phyloP scores from a whole-genome alignment of 2,329 filamentous ascomycete species.

The Podosphaera xanthii region DNA sequence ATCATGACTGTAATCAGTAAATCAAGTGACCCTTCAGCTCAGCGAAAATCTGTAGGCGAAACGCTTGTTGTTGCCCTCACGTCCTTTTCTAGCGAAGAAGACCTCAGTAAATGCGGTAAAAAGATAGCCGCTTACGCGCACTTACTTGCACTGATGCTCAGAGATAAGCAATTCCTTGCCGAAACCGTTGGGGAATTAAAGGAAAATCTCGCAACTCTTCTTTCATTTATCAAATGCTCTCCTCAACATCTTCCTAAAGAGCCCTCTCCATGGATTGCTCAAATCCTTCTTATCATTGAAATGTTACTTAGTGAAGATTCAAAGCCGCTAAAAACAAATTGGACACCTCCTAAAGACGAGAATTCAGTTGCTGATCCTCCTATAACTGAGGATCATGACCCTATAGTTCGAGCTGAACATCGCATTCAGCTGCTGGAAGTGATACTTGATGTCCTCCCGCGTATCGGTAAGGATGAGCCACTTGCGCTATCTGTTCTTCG shows the following conservation, averaged over 20 bases:
- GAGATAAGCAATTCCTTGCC: conserved; percentile 60
- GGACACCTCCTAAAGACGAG: conserved; percentile 34
- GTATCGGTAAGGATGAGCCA: conserved; percentile 67
- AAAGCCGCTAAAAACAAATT: conserved; percentile 51
- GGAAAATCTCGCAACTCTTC: conserved; percentile 51
- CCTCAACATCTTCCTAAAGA: conserved; percentile 47
- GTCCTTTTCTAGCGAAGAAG: conserved; percentile 36
- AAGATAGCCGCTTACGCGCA: conserved; percentile 85
- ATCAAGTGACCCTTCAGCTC: conserved; percentile 33
- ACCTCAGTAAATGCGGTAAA: conserved; percentile 23
- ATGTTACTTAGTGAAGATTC: conserved; percentile 75
- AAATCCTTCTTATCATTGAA: conserved; percentile 75
- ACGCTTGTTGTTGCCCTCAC: conserved; percentile 71
- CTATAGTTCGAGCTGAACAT: conserved; percentile 39
- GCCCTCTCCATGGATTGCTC: conserved; percentile 78
- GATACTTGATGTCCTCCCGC: conserved; percentile 64
- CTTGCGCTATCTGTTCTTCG: conserved; percentile 66
- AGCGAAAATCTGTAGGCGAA: conserved; percentile 49
- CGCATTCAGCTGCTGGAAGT: conserved; percentile 50
- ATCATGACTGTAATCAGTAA: conserved; percentile 47
- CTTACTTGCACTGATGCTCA: conserved; percentile 66
- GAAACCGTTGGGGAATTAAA: conserved; percentile 52
- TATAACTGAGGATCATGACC: conserved; percentile 33
- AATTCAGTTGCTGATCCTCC: conserved; percentile 27
- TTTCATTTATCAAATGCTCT: conserved; percentile 55